These are phyloP conservation scores for Plasmodium inui DNA, from an alignment of 169 alveolate genomes.

Conservation along the genomic window DNA sequence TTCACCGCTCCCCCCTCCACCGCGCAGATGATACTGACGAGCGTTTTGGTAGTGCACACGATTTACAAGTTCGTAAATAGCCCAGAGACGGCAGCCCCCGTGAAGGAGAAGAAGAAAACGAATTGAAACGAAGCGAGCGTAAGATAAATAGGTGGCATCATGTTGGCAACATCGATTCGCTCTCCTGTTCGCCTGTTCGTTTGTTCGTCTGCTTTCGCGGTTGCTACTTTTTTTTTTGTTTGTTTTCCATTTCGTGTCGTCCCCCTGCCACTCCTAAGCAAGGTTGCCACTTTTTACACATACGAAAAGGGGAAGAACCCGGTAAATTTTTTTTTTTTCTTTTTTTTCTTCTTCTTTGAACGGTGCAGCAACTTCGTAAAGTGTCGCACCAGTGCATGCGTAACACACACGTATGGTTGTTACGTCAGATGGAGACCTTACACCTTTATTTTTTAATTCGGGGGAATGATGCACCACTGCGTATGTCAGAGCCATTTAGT, in stretches of 20 bases:
- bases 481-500: neutral
- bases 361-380: neutral
- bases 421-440: neutral
- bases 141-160: neutral
- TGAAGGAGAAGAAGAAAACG: neutral
- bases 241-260: neutral
- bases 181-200: too few species aligned
- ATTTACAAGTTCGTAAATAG: neutral
- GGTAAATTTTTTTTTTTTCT: neutral
- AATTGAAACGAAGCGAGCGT: neutral
- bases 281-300: neutral
- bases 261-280: neutral
- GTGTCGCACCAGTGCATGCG: neutral
- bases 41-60: conserved; percentile 21
- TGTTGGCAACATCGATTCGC: neutral
- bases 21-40: neutral
- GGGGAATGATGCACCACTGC: neutral
- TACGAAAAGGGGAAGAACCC: neutral
- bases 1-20: neutral
- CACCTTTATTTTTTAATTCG: neutral
- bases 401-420: neutral
- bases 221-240: neutral
- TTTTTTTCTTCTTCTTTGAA: neutral
- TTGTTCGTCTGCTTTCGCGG: neutral
- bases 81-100: neutral